Evolutionary conservation across 345 rosid species (phyloP), one percentile per base, ranked within the genome.

Genomic region (Gossypioides kirkii): DNA sequence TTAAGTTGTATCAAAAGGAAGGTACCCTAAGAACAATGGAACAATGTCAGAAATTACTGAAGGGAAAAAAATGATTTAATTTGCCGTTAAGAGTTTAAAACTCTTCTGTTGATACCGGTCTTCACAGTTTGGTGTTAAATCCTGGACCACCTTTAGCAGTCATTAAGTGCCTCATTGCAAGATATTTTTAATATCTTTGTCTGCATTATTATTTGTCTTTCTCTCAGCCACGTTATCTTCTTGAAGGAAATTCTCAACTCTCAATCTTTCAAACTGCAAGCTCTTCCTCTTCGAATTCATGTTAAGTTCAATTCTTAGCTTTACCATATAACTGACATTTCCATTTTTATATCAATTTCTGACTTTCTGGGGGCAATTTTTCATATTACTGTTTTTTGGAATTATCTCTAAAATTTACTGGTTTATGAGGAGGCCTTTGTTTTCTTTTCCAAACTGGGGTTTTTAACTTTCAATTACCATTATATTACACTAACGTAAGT

Each of bases 281-380:
- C 71, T 67, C 42, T 11, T 17, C 2, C 58, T 25, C 71, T 25
- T 26, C 1, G 45, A 1, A 26, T 49, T 49, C 72, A 49, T 68
- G 72, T 28, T 22, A 17, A 49, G 59, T 49, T 49, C 72, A 68
- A 17, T 49, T 9, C 72, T 67, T 20, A 22, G 38, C 70, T 23
- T 54, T 20, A 54, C 70, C 22, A 16, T 23, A 45, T 43, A 20
- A 2, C 23, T 61, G 45, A 6, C 41, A 36, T 10, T 11, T 32
- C 66, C 66, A 36, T 61, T 61, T 61, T 32, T 32, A 16, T 32
- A 61, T 61, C 45, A 16, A 49, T n/a, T 32, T 61, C 65, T 10
- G 36, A 23, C 17, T 32, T 32, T 32, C 38, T 32, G 38, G 38
- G 7, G 7, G 38, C 38, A 5, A 7, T 32, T 32, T 32, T 32